A percentile compares a stretch with the other conserved stretches of the same genome.
Conservation (phyloP, 192 early-diverging fungal genomes). For the Podila clonocystis region DNA sequence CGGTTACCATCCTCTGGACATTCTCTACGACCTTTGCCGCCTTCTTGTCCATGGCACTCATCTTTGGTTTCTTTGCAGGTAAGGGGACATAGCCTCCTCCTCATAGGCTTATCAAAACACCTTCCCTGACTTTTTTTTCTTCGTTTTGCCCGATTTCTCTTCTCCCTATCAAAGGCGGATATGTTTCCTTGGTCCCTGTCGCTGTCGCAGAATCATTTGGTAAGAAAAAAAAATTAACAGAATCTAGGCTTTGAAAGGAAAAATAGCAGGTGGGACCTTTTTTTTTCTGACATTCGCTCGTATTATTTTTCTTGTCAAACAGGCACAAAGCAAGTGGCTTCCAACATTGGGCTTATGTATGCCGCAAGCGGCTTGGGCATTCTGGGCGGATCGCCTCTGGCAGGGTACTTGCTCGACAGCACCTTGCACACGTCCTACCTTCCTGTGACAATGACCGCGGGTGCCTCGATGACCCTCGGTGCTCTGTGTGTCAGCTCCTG, state of each 20-base stretch:
- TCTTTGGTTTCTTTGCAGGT: slow-evolving; percentile 61
- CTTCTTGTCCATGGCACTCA: slow-evolving; percentile 41
- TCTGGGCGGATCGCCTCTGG: slow-evolving; percentile 54
- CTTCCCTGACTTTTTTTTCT: neutral
- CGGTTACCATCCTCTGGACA: slow-evolving; percentile 40
- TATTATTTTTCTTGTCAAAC: neutral
- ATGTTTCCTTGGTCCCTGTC: slow-evolving; percentile 49
- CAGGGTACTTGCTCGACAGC: slow-evolving; percentile 41
- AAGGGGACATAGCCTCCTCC: neutral
- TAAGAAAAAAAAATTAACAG: neutral
- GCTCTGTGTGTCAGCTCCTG: slow-evolving; percentile 17
- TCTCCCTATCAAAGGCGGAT: slow-evolving; percentile 34
- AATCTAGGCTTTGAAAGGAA: neutral
- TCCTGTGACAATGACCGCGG: slow-evolving; percentile 33
- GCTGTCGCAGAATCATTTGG: slow-evolving; percentile 53
- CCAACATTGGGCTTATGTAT: slow-evolving; percentile 55
- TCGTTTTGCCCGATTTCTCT: neutral
- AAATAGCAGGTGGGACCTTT: neutral
- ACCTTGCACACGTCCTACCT: slow-evolving; percentile 39
- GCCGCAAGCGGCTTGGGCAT: slow-evolving; percentile 52
- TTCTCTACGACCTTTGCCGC: slow-evolving; percentile 20
- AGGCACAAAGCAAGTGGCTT: slow-evolving; percentile 49
- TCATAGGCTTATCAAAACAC: neutral
- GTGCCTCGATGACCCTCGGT: slow-evolving; percentile 17
- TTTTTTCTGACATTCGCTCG: neutral